Conservation (phyloP, 1,284 basidiomycete genomes). For the Puccinia coronata region DNA sequence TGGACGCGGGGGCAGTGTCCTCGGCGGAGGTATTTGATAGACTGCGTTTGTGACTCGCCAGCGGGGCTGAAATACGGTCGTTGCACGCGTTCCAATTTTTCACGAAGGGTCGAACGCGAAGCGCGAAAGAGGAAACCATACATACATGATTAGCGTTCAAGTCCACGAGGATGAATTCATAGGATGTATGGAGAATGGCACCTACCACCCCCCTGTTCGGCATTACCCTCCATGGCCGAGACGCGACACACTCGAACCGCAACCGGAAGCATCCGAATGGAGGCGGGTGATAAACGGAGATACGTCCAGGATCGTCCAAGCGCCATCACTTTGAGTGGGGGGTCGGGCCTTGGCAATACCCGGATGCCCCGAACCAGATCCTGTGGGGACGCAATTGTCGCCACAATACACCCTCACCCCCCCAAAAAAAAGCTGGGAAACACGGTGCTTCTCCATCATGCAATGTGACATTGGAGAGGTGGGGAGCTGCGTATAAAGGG, state of each 20-base stretch:
- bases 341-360: no score
- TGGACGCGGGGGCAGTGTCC: not conserved
- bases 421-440: no score
- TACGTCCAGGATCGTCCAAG: not conserved
- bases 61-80: not conserved
- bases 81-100: not conserved
- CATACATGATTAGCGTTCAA: not conserved
- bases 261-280: not conserved
- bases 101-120: not conserved
- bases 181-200: not conserved
- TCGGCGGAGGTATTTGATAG: constrained; percentile 9
- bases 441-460: no score
- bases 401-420: no score
- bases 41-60: not conserved
- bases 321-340: no score
- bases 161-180: not conserved
- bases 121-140: not conserved
- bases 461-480: no score
- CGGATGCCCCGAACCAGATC: no score
- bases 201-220: not conserved
- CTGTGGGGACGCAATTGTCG: no score
- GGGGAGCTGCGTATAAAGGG: no score
- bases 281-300: not conserved
- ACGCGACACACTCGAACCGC: not conserved
- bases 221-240: not conserved